Percentiles rank a stretch among this genome's conserved stretches.
phyloP scores from a whole-genome alignment of 164 flowering plant genomes.

The Chimonanthus praecox region DNA sequence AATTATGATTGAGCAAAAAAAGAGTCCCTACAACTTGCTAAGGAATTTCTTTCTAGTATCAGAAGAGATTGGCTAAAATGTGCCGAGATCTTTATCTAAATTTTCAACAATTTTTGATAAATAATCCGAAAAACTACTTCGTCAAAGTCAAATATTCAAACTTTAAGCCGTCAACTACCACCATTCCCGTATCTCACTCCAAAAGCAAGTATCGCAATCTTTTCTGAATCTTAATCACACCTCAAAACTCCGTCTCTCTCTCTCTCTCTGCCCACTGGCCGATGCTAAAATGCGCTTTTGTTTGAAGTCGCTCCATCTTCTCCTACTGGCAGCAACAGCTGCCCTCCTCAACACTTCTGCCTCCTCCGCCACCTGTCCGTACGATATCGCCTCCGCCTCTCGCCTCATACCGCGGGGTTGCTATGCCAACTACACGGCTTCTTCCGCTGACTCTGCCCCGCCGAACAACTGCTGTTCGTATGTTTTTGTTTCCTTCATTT shows the following conservation, averaged over 20 bases:
- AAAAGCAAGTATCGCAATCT: no score
- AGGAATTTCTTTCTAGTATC: no score
- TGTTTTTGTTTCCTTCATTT: slow-evolving; percentile 14
- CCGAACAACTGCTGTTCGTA: slow-evolving; percentile 15
- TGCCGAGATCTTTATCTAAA: no score
- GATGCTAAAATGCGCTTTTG: neutral
- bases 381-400: slow-evolving; percentile 6
- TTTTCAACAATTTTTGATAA: no score
- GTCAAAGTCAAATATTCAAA: no score
- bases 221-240: no score
- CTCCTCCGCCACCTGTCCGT: slow-evolving; percentile 13
- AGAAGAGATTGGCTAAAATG: no score
- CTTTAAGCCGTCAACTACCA: no score
- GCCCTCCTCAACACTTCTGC: neutral
- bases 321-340: neutral
- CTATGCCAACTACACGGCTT: slow-evolving; percentile 14
- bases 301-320: neutral
- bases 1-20: no score
- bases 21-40: no score
- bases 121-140: no score
- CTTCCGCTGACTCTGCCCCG: slow-evolving; percentile 1
- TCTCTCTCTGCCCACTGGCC: neutral
- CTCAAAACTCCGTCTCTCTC: neutral
- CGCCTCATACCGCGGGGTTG: slow-evolving; percentile 12
- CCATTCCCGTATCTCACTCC: no score